Conservation (phyloP, 495 filamentous ascomycete genomes). For the Lasiosphaeria hispida region DNA sequence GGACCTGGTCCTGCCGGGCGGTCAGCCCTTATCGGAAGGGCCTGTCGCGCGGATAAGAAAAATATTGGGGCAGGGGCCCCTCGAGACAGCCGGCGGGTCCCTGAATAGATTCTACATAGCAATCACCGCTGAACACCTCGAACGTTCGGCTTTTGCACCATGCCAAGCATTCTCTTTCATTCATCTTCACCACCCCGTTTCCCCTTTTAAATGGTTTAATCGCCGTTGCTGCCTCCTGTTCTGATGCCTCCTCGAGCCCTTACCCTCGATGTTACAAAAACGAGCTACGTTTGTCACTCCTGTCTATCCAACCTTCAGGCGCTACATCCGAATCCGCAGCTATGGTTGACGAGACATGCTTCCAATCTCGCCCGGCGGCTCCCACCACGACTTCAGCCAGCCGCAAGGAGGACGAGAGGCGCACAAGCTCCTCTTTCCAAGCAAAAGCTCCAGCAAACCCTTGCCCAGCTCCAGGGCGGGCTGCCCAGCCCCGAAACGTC, state of each 20-base stretch:
- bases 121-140: too few species aligned
- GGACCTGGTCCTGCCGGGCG: slow-evolving; percentile 34
- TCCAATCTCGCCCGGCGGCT: slow-evolving; percentile 17
- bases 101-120: not conserved
- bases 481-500: slow-evolving; percentile 11
- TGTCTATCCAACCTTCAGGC: slow-evolving; percentile 28
- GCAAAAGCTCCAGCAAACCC: not conserved
- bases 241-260: slow-evolving; percentile 32
- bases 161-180: too few species aligned
- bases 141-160: too few species aligned
- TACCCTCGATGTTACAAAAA: slow-evolving; percentile 26
- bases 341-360: slow-evolving; percentile 21
- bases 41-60: slow-evolving; percentile 30
- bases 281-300: slow-evolving; percentile 36
- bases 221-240: not conserved
- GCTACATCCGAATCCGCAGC: slow-evolving; percentile 14
- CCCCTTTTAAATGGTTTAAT: not conserved
- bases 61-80: slow-evolving; percentile 8
- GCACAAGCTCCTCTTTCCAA: slow-evolving; percentile 3
- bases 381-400: not conserved
- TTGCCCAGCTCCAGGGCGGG: slow-evolving; percentile 5
- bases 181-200: too few species aligned
- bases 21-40: slow-evolving; percentile 26
- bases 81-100: not conserved
- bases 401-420: not conserved